Evolutionary conservation across 208 protist genomes (phyloP).

Genomic region (Angomonas ambiguus): DNA sequence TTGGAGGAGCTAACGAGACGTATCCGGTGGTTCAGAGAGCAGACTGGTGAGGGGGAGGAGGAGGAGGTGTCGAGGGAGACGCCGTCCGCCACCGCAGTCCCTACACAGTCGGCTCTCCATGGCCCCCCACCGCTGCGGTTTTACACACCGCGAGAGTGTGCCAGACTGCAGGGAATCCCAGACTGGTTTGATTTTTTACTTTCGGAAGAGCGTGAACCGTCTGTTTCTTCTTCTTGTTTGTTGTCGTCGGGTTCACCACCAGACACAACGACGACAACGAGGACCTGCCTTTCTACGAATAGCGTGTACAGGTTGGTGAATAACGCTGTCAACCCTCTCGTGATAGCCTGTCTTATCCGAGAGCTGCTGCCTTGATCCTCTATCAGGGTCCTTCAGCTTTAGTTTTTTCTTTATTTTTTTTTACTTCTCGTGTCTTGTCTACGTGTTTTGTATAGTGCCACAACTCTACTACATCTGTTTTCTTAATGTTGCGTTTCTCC

Average conservation of each 20-base stretch:
- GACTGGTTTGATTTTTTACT: slow-evolving; percentile 41
- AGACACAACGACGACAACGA: too few species aligned
- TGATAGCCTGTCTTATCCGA: slow-evolving; percentile 35
- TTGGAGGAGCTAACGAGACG: background rate
- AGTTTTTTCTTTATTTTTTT: slow-evolving; percentile 7
- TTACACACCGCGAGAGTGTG: slow-evolving; percentile 66
- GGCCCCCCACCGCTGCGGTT: slow-evolving; percentile 35
- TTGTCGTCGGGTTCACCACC: too few species aligned
- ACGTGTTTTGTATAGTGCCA: slow-evolving; percentile 15
- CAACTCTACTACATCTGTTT: too few species aligned
- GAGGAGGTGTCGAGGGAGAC: too few species aligned
- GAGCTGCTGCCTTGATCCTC: slow-evolving; percentile 10
- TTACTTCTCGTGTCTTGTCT: background rate
- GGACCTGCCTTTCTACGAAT: too few species aligned
- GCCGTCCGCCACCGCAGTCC: background rate
- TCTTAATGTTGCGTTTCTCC: background rate
- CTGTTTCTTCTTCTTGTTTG: too few species aligned
- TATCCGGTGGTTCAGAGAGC: too few species aligned
- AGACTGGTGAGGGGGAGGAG: too few species aligned
- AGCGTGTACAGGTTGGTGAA: slow-evolving; percentile 66
- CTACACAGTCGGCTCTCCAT: background rate
- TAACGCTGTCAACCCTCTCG: slow-evolving; percentile 74
- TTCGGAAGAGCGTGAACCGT: background rate
- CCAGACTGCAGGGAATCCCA: slow-evolving; percentile 66
- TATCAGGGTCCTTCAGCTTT: too few species aligned